Conservation (phyloP, 2,329 filamentous ascomycete species). For the Hawksworthiomyces lignivorus region DNA sequence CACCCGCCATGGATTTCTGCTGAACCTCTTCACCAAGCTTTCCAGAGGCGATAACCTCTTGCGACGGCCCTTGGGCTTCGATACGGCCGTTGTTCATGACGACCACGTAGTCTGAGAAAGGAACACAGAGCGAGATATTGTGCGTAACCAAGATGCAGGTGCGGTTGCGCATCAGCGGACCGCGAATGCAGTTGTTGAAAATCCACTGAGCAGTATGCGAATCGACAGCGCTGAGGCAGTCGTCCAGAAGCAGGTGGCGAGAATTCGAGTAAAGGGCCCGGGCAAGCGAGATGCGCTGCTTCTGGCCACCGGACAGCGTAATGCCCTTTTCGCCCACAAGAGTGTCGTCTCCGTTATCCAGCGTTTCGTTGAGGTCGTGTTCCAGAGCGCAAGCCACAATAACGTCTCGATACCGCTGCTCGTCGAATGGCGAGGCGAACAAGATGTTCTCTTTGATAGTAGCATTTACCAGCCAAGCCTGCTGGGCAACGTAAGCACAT, state of each 20-base stretch:
- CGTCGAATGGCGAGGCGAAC: constrained; percentile 74
- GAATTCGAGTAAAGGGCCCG: constrained; percentile 95
- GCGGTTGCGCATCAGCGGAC: constrained; percentile 77
- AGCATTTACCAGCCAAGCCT: constrained; percentile 93
- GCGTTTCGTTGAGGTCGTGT: constrained; percentile 74
- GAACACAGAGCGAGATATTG: constrained; percentile 82
- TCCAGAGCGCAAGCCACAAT: constrained; percentile 86
- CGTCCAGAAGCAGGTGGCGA: constrained; percentile 82
- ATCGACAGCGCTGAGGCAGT: constrained; percentile 93
- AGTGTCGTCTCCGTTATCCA: constrained; percentile 88
- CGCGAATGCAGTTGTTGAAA: constrained; percentile 85
- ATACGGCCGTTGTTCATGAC: constrained; percentile 83
- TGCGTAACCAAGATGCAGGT: constrained; percentile 96
- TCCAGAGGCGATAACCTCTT: constrained; percentile 77
- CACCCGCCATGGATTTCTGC: constrained; percentile 62
- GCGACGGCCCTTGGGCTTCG: constrained; percentile 64
- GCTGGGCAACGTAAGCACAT: constrained; percentile 92
- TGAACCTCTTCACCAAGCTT: constrained; percentile 79
- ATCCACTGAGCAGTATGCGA: constrained; percentile 98
- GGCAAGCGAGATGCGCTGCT: constrained; percentile 94
- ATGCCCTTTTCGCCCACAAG: constrained; percentile 96
- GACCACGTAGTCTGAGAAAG: constrained; percentile 72
- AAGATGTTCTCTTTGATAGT: constrained; percentile 95
- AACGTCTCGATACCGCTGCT: constrained; percentile 78
- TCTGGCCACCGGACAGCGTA: constrained; percentile 91